Base-by-base conservation (phyloP, 139 green algal genomes). In the Yamagishiella unicocca region DNA sequence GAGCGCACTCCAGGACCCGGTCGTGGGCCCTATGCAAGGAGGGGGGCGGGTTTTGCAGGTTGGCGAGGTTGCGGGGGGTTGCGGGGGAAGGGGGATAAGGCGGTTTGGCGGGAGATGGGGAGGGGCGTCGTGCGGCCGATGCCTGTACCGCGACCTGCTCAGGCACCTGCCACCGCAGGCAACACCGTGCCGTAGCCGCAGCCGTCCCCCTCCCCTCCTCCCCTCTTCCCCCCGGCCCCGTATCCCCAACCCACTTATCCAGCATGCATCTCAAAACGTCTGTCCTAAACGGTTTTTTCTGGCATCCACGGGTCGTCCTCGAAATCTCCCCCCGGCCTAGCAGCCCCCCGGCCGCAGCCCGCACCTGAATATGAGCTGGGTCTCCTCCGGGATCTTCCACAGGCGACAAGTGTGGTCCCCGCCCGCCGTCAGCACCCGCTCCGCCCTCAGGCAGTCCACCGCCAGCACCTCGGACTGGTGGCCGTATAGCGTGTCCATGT, bases 371-470 rank as follows among this genome's bases (percentile, higher is more conserved):
- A 99, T 91, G n/a, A 99, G 94, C 92, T 99, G 97, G 50, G 90
- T 96, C 91, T 99, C 97, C 68, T 99, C 97, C 0, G 96, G 91
- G n/a, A 99, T 93, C 92, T 99, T 99, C 97, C 97, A 99, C 43
- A 99, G 82, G 24, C 97, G 90, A 71, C 93, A 98, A 0, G 96
- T 98, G 87, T 95, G 94, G 91, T 99, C 97, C 29, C 93, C 87
- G 2, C 94, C 95, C 14, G 76, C 89, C 24, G 88, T 97, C 6
- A 99, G 88, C 24, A 90, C 92, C 22, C 97, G 91, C 92, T 99
- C 97, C 58, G 87, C 76, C 0, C 94, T 87, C 80, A 95, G 76
- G 1, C 92, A 90, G 81, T 98, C 96, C 27, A 99, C 8, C 1
- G 73, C 89, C 74, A 97, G 88, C 43, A 99, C 93, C 84, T 95